Evolutionary conservation across 176 grass and related monocot species (phyloP).

Genomic region (Poa pratensis): DNA sequence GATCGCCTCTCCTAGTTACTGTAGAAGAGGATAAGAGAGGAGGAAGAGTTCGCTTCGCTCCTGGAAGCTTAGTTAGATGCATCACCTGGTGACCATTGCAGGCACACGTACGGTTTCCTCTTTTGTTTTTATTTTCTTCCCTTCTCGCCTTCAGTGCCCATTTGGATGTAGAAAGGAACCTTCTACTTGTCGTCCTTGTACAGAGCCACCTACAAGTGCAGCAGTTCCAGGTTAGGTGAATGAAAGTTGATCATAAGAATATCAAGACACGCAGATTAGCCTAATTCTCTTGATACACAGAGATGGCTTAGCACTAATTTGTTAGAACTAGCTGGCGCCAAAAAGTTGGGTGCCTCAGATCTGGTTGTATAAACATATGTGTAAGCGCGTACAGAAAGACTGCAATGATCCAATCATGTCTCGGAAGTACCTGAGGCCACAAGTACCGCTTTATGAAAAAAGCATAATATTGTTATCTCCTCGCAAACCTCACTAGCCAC

Average conservation of each 20-base stretch:
- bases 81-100: background rate
- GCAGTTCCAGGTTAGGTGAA: slow-evolving; percentile 20
- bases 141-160: background rate
- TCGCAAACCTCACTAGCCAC: background rate
- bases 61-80: slow-evolving; percentile 29
- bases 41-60: no score
- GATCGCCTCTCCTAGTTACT: no score
- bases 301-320: slow-evolving; percentile 12
- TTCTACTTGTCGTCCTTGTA: background rate
- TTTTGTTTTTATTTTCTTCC: background rate
- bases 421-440: slow-evolving; percentile 3
- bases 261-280: background rate
- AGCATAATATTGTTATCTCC: background rate
- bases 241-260: slow-evolving; percentile 10
- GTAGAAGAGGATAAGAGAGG: no score
- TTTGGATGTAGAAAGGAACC: slow-evolving; percentile 5
- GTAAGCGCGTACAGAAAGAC: background rate
- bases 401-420: background rate
- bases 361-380: background rate
- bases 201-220: background rate
- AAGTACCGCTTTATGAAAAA: background rate
- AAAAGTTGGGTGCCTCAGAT: background rate
- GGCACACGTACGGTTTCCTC: background rate
- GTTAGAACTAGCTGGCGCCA: background rate
- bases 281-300: slow-evolving; percentile 6